Percentiles rank a stretch among this genome's conserved stretches.
Conservation (phyloP, 2,329 filamentous ascomycete species). For the Monilinia fructicola region DNA sequence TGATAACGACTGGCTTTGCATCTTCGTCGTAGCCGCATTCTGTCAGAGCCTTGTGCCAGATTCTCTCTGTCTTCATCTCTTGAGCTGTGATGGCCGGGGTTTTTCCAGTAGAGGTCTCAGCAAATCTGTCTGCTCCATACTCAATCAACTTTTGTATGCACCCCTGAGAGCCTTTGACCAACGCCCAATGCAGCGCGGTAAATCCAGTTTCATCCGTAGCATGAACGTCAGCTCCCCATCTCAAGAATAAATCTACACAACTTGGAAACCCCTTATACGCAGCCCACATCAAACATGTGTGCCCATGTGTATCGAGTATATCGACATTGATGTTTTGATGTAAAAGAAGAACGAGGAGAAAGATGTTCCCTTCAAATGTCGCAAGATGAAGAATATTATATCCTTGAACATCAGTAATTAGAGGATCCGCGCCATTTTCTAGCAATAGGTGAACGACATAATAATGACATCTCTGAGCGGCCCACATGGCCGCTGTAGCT, state of each 20-base stretch:
- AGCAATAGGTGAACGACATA: conserved; percentile 93
- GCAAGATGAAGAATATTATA: conserved; percentile 98
- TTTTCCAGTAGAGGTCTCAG: conserved; percentile 85
- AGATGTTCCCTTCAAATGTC: conserved; percentile 94
- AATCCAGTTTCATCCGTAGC: conserved; percentile 89
- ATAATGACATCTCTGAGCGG: conserved; percentile 93
- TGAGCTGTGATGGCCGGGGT: conserved; percentile 80
- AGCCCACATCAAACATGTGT: conserved; percentile 97
- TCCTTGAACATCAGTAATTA: conserved; percentile 89
- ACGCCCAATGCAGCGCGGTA: conserved; percentile 91
- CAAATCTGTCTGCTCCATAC: conserved; percentile 92
- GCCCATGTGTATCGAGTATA: conserved; percentile 82
- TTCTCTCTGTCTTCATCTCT: conserved; percentile 81
- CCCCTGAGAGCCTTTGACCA: conserved; percentile 86
- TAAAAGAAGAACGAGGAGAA: conserved; percentile 82
- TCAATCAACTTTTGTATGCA: conserved; percentile 94
- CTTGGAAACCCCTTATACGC: conserved; percentile 95
- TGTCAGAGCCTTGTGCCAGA: conserved; percentile 79
- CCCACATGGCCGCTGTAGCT: conserved; percentile 94
- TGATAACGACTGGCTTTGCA: conserved; percentile 66
- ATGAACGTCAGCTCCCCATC: conserved; percentile 94
- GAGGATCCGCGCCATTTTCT: conserved; percentile 85
- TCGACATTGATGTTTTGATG: conserved; percentile 97
- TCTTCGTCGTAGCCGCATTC: conserved; percentile 83
- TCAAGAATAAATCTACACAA: conserved; percentile 86